Percentiles rank a stretch among this genome's conserved stretches.
These are phyloP conservation scores for Ogataea parapolymorpha DNA, from an alignment of 805 yeast genomes.

Conservation along the genomic window DNA sequence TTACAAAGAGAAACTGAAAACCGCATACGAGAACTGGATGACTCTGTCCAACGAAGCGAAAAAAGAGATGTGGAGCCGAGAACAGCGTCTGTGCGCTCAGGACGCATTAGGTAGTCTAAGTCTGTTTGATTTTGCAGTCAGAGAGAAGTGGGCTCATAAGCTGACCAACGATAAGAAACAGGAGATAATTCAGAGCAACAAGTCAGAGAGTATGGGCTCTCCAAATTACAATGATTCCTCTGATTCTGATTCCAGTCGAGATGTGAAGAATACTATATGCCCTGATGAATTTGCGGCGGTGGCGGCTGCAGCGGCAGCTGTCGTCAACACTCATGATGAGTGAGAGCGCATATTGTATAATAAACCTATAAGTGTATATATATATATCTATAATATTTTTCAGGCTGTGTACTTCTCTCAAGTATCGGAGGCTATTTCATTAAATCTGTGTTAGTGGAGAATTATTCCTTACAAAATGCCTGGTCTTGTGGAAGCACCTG, in stretches of 20 bases:
- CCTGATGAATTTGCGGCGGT: conserved; percentile 32
- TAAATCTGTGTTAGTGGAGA: conserved; percentile 1
- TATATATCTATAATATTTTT: neutral
- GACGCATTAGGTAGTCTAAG: conserved; percentile 40
- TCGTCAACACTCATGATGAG: conserved; percentile 9
- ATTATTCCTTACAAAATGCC: conserved; percentile 13
- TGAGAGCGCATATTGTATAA: neutral
- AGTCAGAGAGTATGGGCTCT: conserved; percentile 2
- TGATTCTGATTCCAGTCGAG: conserved; percentile 6
- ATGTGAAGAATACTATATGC: conserved; percentile 16
- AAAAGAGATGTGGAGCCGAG: conserved; percentile 43
- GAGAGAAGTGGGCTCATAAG: conserved; percentile 39
- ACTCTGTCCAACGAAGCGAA: conserved; percentile 34
- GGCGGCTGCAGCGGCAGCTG: conserved; percentile 33
- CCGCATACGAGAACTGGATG: conserved; percentile 46
- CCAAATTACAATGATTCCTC: conserved; percentile 8
- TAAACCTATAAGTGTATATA: neutral
- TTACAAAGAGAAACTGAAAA: conserved; percentile 38
- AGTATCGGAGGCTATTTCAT: conserved; percentile 5
- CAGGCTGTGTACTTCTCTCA: conserved; percentile 7
- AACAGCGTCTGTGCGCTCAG: conserved; percentile 42
- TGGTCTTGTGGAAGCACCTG: conserved; percentile 9
- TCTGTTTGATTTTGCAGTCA: conserved; percentile 41
- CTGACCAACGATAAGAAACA: conserved; percentile 20
- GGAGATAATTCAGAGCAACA: conserved; percentile 11